These are phyloP conservation scores for Psilocybe sp. DNA, from an alignment of 768 basidiomycete genomes.

Conservation along the genomic window DNA sequence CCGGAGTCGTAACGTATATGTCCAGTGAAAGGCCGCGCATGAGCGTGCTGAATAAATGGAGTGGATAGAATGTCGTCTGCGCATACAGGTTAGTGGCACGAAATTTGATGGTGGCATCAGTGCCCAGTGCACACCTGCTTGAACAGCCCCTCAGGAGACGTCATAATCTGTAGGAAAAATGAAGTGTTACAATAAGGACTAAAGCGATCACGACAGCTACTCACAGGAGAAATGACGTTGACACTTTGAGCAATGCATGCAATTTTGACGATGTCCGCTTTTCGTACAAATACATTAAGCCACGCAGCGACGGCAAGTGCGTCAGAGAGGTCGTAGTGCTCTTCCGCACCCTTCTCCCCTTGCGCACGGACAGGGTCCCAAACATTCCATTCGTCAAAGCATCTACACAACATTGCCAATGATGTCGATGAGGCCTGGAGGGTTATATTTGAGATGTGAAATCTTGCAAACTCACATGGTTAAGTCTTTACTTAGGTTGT, in stretches of 20 bases:
- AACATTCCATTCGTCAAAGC: slow-evolving; percentile 59
- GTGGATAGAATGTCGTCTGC: slow-evolving; percentile 49
- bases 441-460: too few species aligned
- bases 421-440: neutral
- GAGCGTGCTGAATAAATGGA: slow-evolving; percentile 51
- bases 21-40: slow-evolving; percentile 49
- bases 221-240: slow-evolving; percentile 46
- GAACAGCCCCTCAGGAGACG: slow-evolving; percentile 40
- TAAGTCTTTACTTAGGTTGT: slow-evolving; percentile 31
- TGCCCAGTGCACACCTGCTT: slow-evolving; percentile 20
- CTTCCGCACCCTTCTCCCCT: slow-evolving; percentile 48
- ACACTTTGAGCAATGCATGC: slow-evolving; percentile 60
- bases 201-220: slow-evolving; percentile 3
- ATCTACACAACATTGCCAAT: slow-evolving; percentile 19
- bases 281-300: slow-evolving; percentile 59
- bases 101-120: neutral
- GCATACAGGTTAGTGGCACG: neutral
- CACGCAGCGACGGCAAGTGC: slow-evolving; percentile 57
- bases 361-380: slow-evolving; percentile 35
- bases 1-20: slow-evolving; percentile 33
- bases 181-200: neutral
- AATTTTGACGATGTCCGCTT: slow-evolving; percentile 57
- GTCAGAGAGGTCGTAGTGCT: slow-evolving; percentile 52
- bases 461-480: slow-evolving; percentile 27
- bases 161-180: slow-evolving; percentile 33